Conservation (phyloP, 1,284 basidiomycete genomes). For the Malassezia brasiliensis region DNA sequence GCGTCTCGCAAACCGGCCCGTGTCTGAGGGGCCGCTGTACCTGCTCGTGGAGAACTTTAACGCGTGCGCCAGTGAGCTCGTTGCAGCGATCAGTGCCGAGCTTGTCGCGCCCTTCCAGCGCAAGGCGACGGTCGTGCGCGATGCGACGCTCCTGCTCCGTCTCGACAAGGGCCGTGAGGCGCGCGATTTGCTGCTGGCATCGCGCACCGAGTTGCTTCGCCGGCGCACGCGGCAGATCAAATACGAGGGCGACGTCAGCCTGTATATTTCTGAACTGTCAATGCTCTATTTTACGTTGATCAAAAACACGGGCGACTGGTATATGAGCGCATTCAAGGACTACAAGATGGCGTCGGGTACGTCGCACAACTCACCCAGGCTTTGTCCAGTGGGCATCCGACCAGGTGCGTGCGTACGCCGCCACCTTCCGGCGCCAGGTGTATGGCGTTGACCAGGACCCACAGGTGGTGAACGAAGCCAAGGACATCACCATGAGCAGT, state of each 20-base stretch:
- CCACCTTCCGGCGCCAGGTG: constrained; percentile 81
- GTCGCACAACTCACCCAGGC: constrained; percentile 13
- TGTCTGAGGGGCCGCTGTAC: constrained; percentile 19
- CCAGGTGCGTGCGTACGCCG: constrained; percentile 72
- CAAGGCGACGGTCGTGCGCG: constrained; percentile 63
- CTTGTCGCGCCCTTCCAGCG: constrained; percentile 66
- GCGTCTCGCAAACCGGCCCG: constrained; percentile 57
- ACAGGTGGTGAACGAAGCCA: constrained; percentile 22
- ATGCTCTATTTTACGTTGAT: constrained; percentile 77
- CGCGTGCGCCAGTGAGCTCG: constrained; percentile 51
- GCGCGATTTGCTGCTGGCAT: constrained; percentile 68
- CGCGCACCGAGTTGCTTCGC: constrained; percentile 66
- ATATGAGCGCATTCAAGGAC: constrained; percentile 85
- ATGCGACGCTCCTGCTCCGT: constrained; percentile 65
- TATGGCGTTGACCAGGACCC: constrained; percentile 53
- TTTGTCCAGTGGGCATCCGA: constrained; percentile 89
- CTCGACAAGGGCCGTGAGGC: constrained; percentile 71
- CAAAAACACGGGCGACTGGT: constrained; percentile 97
- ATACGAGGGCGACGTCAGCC: constrained; percentile 78
- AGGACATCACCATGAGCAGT: constrained; percentile 26
- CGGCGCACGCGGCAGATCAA: constrained; percentile 70
- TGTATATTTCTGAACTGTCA: constrained; percentile 66
- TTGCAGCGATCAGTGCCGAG: constrained; percentile 62
- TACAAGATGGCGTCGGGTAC: constrained; percentile 70
- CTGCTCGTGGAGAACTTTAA: constrained; percentile 21